Base-by-base conservation (phyloP, 129 eudicot genomes). In the Tagetes patula region DNA sequence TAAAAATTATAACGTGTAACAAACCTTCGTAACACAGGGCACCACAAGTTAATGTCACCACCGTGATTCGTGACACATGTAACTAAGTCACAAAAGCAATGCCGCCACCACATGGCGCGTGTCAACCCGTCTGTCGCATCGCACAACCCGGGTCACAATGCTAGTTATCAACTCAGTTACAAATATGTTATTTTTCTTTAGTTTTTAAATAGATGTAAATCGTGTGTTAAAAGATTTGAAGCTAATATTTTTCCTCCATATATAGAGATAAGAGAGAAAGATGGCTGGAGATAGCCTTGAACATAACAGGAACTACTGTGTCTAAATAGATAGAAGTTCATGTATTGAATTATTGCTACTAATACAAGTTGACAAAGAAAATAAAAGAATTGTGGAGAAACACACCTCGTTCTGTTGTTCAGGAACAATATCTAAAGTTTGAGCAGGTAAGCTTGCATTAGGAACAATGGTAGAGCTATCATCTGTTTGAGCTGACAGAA, bases 321-420 rank as follows among this genome's bases (percentile, higher is more conserved):
- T 39, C 42, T 38, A 10, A 41, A 45, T 34, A 59, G 49, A 31
- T 65, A n/a, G n/a, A n/a, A n/a, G n/a, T n/a, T n/a, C n/a, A n/a
- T n/a, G n/a, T n/a, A n/a, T n/a, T n/a, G n/a, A n/a, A n/a, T n/a
- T n/a, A n/a, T n/a, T n/a, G 58, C 65, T 47, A 34, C 36, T 27
- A 38, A 64, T 53, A 64, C 14, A 1, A 33, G 5, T 30, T 12
- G 34, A 10, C 60, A 48, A 11, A 39, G 41, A 1, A 79, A 58
- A 5, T 11, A 67, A 80, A 60, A 41, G 34, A 37, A 46, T 47
- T 0, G 20, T 3, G 11, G 8, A 77, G 4, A 38, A 69, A 74
- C 43, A 73, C 73, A 88, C 91, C 95, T 88, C 73, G 7, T 69
- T 72, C 66, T 65, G 79, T 70, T 85, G 77, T 67, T 66, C 74